Conservation (phyloP, 2,329 filamentous ascomycete species). For the Corniculantispora saksenae region DNA sequence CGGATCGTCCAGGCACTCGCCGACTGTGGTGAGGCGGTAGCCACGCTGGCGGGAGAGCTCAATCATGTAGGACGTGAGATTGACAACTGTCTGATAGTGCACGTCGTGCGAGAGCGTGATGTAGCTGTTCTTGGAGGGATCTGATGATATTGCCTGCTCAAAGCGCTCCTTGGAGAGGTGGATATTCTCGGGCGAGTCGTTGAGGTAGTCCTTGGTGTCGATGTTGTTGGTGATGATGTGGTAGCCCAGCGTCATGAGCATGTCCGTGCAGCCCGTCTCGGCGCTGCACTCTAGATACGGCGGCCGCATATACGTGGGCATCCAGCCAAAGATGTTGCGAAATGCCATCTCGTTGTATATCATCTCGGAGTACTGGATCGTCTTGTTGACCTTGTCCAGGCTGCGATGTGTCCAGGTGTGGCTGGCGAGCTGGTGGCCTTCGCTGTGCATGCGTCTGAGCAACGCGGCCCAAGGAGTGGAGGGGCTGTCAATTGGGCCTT, state of each 20-base stretch:
- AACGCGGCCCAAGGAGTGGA: slow-evolving; percentile 36
- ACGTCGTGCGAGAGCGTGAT: slow-evolving; percentile 57
- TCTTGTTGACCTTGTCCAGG: slow-evolving; percentile 38
- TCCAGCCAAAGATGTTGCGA: slow-evolving; percentile 42
- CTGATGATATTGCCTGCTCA: slow-evolving; percentile 36
- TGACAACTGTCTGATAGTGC: slow-evolving; percentile 47
- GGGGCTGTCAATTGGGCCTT: slow-evolving; percentile 42
- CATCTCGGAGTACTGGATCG: slow-evolving; percentile 40
- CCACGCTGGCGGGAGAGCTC: slow-evolving; percentile 41
- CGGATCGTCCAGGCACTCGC: slow-evolving; percentile 57
- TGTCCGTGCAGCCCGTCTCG: slow-evolving; percentile 39
- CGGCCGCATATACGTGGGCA: slow-evolving; percentile 46
- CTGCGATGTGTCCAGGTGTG: slow-evolving; percentile 51
- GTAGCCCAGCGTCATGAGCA: slow-evolving; percentile 48
- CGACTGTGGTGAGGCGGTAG: slow-evolving; percentile 53
- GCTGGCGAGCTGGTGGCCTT: slow-evolving; percentile 48
- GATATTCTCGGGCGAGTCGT: slow-evolving; percentile 51
- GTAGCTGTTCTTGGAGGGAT: slow-evolving; percentile 36
- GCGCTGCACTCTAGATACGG: slow-evolving; percentile 46
- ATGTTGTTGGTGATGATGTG: slow-evolving; percentile 58
- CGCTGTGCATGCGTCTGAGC: slow-evolving; percentile 41
- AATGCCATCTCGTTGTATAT: slow-evolving; percentile 47
- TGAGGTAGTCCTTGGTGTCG: slow-evolving; percentile 62
- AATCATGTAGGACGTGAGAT: slow-evolving; percentile 46
- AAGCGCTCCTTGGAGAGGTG: slow-evolving; percentile 44